A percentile compares a stretch with the other conserved stretches of the same genome.
Conservation (phyloP, 768 basidiomycete genomes). For the Auricularia cornea region DNA sequence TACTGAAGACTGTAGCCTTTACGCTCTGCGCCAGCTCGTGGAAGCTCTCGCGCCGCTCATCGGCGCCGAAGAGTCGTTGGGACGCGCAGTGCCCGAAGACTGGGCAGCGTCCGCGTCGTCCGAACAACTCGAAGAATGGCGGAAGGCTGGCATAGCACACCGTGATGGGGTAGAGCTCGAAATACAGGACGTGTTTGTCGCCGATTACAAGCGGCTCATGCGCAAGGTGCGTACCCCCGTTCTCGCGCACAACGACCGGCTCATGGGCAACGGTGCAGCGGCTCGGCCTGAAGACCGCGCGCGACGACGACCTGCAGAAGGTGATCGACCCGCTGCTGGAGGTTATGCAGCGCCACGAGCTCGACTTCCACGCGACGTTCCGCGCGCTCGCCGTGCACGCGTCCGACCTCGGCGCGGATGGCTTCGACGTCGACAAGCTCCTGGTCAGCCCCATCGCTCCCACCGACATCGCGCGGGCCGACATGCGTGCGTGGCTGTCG, state of each 20-base stretch:
- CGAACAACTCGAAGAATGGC: conserved; percentile 57
- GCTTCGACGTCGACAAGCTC: conserved; percentile 4
- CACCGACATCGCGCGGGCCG: not conserved
- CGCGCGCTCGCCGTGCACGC: conserved; percentile 42
- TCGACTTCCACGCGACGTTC: conserved; percentile 90
- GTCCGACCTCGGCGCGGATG: conserved; percentile 7
- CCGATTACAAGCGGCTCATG: conserved; percentile 63
- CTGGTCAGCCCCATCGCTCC: not conserved
- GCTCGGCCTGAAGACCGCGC: conserved; percentile 58
- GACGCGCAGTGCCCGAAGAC: conserved; percentile 42
- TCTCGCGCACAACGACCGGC: not conserved
- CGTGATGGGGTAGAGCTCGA: conserved; percentile 50
- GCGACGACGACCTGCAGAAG: conserved; percentile 47
- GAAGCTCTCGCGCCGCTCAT: conserved; percentile 75
- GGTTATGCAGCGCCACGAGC: conserved; percentile 57
- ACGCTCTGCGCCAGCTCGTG: conserved; percentile 71
- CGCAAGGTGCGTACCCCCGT: conserved; percentile 40
- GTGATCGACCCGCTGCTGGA: conserved; percentile 64
- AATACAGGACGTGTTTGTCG: conserved; percentile 48
- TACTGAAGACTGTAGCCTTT: conserved; percentile 41
- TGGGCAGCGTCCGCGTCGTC: conserved; percentile 53
- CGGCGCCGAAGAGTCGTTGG: conserved; percentile 63
- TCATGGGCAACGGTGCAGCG: conserved; percentile 36
- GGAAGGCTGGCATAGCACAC: conserved; percentile 42
- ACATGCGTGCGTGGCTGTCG: conserved; percentile 48